Percentiles rank a stretch among this genome's conserved stretches.
Conservation (phyloP, 208 protist species). For the Trypanosoma conorhini region DNA sequence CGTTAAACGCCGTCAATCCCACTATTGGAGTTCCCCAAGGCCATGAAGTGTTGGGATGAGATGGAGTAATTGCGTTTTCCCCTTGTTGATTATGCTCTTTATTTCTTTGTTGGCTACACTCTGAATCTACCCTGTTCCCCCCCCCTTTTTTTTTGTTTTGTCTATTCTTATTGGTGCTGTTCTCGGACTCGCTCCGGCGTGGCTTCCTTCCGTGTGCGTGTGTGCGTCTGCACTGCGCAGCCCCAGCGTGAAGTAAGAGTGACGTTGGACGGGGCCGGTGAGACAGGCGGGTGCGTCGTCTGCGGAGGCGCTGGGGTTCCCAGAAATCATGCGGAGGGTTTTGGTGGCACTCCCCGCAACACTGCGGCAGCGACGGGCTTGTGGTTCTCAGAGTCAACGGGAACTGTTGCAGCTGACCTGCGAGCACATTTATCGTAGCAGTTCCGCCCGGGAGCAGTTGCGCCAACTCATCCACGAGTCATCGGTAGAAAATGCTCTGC, state of each 20-base stretch:
- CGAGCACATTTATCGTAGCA: conserved; percentile 53
- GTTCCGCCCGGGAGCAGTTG: conserved; percentile 43
- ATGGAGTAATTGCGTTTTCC: not conserved
- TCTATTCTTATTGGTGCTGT: not conserved
- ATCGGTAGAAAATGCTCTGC: conserved; percentile 59
- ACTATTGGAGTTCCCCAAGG: not conserved
- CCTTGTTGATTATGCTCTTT: not conserved
- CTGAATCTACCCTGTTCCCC: too few species aligned
- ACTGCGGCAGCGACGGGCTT: conserved; percentile 8
- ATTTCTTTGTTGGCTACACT: not conserved
- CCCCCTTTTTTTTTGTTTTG: not conserved
- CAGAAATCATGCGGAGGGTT: conserved; percentile 6
- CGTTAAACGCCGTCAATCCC: not conserved
- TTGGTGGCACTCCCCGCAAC: not conserved
- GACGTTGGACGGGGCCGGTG: not conserved
- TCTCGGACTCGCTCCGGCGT: not conserved
- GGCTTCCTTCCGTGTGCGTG: too few species aligned
- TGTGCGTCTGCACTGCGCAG: too few species aligned
- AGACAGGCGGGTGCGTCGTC: not conserved
- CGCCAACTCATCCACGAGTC: conserved; percentile 64
- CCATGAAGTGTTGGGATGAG: not conserved
- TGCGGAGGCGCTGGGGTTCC: too few species aligned
- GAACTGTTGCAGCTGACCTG: conserved; percentile 31
- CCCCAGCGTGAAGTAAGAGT: not conserved
- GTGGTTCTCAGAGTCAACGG: not conserved